phyloP scores from a whole-genome alignment of 441 rosid genomes.

The Rhodomyrtus psidioides region DNA sequence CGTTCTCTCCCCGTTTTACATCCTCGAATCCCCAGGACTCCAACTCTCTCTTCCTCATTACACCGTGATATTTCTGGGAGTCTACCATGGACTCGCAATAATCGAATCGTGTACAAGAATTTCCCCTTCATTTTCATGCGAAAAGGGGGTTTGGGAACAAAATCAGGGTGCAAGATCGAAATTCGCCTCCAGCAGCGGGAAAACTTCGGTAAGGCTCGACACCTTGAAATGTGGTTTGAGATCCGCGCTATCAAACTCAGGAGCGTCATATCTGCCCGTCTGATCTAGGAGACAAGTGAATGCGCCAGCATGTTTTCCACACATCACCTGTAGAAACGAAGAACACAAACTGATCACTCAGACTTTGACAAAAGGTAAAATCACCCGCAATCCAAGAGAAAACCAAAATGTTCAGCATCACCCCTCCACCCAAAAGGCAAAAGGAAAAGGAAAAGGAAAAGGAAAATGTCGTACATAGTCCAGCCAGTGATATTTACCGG shows the following conservation, averaged over 20 bases:
- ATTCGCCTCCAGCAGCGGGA: conserved; percentile 49
- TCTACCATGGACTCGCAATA: not conserved
- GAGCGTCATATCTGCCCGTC: conserved; percentile 45
- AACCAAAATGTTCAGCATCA: not conserved
- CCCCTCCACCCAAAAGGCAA: not conserved
- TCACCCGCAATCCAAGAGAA: not conserved
- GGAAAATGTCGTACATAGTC: not conserved
- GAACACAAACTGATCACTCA: not conserved
- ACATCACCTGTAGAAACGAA: conserved; percentile 45
- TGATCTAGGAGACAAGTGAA: conserved; percentile 86
- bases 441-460: not conserved
- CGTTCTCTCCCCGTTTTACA: not conserved
- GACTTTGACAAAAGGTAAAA: not conserved
- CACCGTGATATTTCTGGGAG: not conserved
- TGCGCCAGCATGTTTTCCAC: conserved; percentile 87
- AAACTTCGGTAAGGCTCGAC: conserved; percentile 51
- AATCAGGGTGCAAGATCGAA: conserved; percentile 51
- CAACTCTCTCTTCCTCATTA: too few relatives aligned
- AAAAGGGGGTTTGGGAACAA: not conserved
- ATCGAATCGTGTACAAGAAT: not conserved
- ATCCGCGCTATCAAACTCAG: conserved; percentile 39
- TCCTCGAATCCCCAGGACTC: not conserved
- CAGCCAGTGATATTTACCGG: not conserved
- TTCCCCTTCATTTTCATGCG: not conserved
- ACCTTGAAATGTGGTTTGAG: conserved; percentile 71